Evolutionary conservation across 1,139 yeast genomes (phyloP).

Genomic region (Diutina siamensis): DNA sequence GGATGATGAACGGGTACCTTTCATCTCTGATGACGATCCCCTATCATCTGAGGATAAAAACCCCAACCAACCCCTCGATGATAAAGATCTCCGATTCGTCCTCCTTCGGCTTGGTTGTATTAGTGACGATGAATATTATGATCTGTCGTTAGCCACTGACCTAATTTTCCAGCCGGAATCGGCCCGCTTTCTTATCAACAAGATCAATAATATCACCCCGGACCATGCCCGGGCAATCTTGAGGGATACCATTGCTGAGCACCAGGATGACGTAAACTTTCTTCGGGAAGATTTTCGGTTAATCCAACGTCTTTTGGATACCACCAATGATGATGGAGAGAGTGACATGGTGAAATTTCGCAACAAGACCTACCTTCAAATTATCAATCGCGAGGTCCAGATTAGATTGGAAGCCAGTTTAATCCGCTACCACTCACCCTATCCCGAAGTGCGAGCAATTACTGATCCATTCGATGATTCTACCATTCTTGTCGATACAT

Average conservation of each 20-base stretch:
- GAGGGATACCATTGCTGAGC: slow-evolving; percentile 28
- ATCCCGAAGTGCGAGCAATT: slow-evolving; percentile 34
- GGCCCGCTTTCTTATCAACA: slow-evolving; percentile 21
- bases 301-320: slow-evolving; percentile 19
- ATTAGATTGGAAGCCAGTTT: slow-evolving; percentile 29
- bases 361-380: background rate
- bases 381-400: slow-evolving; percentile 19
- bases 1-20: no score
- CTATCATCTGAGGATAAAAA: background rate
- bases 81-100: slow-evolving; percentile 14
- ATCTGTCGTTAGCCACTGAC: slow-evolving; percentile 9
- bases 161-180: slow-evolving; percentile 14
- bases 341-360: background rate
- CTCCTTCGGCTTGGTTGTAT: slow-evolving; percentile 21
- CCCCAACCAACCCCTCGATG: background rate
- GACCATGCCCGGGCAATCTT: slow-evolving; percentile 22
- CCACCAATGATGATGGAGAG: slow-evolving; percentile 9
- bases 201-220: slow-evolving; percentile 15
- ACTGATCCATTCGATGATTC: slow-evolving; percentile 36
- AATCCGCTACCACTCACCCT: slow-evolving; percentile 34
- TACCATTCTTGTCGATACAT: slow-evolving; percentile 26
- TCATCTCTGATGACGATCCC: no score
- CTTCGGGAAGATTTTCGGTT: slow-evolving; percentile 25
- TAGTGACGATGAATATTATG: slow-evolving; percentile 17
- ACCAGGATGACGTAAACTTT: slow-evolving; percentile 32